Evolutionary conservation across 1,139 yeast genomes (phyloP), one percentile per base, ranked within the genome.

Genomic region (Blastobotrys elegans): DNA sequence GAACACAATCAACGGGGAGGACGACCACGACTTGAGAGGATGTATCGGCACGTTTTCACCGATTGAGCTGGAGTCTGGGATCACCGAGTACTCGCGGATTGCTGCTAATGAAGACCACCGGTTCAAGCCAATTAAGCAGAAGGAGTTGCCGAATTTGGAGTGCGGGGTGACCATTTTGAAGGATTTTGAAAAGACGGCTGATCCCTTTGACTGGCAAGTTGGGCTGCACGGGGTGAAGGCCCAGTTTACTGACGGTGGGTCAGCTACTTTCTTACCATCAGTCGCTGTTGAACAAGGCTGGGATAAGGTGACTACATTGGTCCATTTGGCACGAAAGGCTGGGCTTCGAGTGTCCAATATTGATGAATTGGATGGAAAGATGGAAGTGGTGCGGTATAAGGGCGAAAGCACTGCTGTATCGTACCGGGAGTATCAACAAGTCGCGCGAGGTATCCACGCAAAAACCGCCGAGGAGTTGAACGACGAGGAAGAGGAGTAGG

Each of bases 231-330:
- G 99, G 0, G 75, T 94, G 31, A 74, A 79, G 50, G 77, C 89
- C 17, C 64, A 68, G 24, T 74, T 87, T 52, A 73, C 21, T 56
- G 64, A 22, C 50, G 59, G 8, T 70, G 70, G 51, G 27, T 52
- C 83, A 44, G 89, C 97, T 0, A 92, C 98, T 0, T 92, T 88
- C 56, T 67, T 94, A 42, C 98, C 98, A 0, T 84, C 81, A 40
- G 97, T 94, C 1, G 95, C 96, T 14, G 74, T 69, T n/a, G 97
- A 90, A 54, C 95, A 90, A 57, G 80, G 77, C 3, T 90, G 97
- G 97, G 78, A 75, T 56, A 75, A 85, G 59, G 67, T 69, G 16
- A 81, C 84, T 16, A 90, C 98, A 0, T 68, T 90, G 49, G 72
- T 71, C 54, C 76, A 86, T 56, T 72, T 94, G 40, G 77, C 92